phyloP scores from a whole-genome alignment of 164 flowering plant species.

The Umbilicus rupestris region DNA sequence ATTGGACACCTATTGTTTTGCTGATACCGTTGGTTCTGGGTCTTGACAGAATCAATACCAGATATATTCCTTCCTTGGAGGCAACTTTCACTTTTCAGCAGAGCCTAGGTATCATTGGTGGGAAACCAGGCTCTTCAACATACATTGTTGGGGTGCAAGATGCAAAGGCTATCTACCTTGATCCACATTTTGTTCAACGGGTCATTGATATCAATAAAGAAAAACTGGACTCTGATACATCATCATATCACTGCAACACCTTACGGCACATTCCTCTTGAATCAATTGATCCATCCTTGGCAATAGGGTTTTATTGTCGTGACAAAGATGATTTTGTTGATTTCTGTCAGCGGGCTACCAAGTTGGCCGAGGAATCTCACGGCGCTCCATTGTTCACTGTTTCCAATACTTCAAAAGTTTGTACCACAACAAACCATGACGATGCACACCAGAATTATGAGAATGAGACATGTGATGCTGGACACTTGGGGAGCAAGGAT shows the following conservation, averaged over 20 bases:
- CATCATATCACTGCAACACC: slow-evolving; percentile 74
- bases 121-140: slow-evolving; percentile 91
- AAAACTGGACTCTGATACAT: slow-evolving; percentile 55
- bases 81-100: slow-evolving; percentile 84
- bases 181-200: slow-evolving; percentile 86
- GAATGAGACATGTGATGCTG: slow-evolving; percentile 23
- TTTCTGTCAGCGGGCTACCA: slow-evolving; percentile 66
- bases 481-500: slow-evolving; percentile 16
- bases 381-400: slow-evolving; percentile 89
- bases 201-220: slow-evolving; percentile 46
- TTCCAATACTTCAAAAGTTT: slow-evolving; percentile 20
- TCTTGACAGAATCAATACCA: slow-evolving; percentile 83
- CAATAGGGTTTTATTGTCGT: slow-evolving; percentile 82
- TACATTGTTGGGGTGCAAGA: slow-evolving; percentile 91
- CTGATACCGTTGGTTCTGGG: slow-evolving; percentile 98
- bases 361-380: slow-evolving; percentile 55
- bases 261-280: slow-evolving; percentile 54
- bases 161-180: slow-evolving; percentile 76
- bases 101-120: slow-evolving; percentile 91
- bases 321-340: slow-evolving; percentile 88
- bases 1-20: slow-evolving; percentile 74
- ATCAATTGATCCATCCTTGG: slow-evolving; percentile 79
- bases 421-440: slow-evolving; percentile 8
- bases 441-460: slow-evolving; percentile 12
- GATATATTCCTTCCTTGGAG: slow-evolving; percentile 71